Base-by-base conservation (phyloP, 176 grass and related monocot genomes). In the Juncus inflexus region DNA sequence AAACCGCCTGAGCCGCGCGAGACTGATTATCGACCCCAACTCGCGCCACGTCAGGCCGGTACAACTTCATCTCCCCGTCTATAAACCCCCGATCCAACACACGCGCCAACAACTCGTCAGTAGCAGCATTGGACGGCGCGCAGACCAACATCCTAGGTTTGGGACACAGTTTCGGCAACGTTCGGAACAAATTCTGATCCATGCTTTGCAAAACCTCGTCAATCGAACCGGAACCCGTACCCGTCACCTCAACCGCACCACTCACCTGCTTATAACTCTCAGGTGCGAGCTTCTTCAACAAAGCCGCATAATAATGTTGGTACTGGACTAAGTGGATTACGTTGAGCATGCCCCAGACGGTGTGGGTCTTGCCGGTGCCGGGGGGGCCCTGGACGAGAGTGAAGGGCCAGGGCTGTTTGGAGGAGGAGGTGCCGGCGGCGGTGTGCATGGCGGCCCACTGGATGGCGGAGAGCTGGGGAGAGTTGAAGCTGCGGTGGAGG, bases 361-460 rank as follows among this genome's bases (percentile, higher is more conserved):
- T 99, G 63, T 99, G 95, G 37, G 95, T 94, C 80, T 99, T 99
- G 11, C 95, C 95, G 65, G 95, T 99, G 36, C 95, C 95, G 0
- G 95, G 95, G 9, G 95, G 95, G 37, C 95, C 95, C 77, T 99
- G 95, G 66, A 99, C 95, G 40, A 99, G 83, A 5, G 95, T 99
- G 74, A 99, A 99, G 75, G 95, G 95, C 95, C 95, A 94, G 50
- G 95, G 89, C 55, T 99, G 88, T 87, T 99, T 90, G 78, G 73
- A 89, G 41, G 89, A 85, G 72, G 95, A 5, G 41, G 95, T 99
- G 4, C 95, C 95, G 37, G 95, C 88, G 82, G 95, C 95, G 72
- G 95, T 99, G 78, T 99, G 95, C 51, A 81, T 99, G 59, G 95
- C 95, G 86, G 95, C 95, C 89, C 95, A 99, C 65, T 99, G 95